phyloP scores from a whole-genome alignment of 768 basidiomycete genomes.

The Termitomyces bulborhizus region DNA sequence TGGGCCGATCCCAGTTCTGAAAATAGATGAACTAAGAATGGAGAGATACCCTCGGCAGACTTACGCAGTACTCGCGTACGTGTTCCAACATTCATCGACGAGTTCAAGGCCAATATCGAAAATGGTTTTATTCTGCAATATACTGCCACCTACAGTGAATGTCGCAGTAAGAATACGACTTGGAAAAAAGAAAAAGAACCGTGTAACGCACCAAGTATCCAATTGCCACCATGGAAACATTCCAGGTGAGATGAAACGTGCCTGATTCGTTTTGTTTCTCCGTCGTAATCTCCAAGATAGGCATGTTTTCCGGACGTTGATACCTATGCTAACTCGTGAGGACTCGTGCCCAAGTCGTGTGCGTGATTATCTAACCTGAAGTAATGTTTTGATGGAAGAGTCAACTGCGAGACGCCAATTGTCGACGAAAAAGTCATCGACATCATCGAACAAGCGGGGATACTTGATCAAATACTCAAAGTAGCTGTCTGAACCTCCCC shows the following conservation, averaged over 20 bases:
- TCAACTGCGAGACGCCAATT: slow-evolving; percentile 69
- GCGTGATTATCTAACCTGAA: slow-evolving; percentile 34
- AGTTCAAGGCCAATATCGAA: slow-evolving; percentile 56
- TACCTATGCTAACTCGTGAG: slow-evolving; percentile 27
- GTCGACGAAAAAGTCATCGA: slow-evolving; percentile 52
- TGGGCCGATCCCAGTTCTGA: slow-evolving; percentile 72
- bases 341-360: neutral
- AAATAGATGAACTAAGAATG: neutral
- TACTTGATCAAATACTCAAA: slow-evolving; percentile 76
- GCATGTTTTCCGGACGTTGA: slow-evolving; percentile 58
- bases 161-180: slow-evolving; percentile 30
- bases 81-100: slow-evolving; percentile 75
- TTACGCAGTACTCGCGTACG: slow-evolving; percentile 65
- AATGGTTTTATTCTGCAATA: slow-evolving; percentile 68
- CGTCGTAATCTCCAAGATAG: slow-evolving; percentile 63
- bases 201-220: slow-evolving; percentile 47
- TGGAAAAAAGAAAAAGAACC: slow-evolving; percentile 30
- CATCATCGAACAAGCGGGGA: slow-evolving; percentile 61
- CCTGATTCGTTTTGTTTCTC: slow-evolving; percentile 28
- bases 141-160: slow-evolving; percentile 44
- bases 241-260: slow-evolving; percentile 70
- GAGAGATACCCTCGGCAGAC: slow-evolving; percentile 10
- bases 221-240: slow-evolving; percentile 74
- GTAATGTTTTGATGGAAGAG: slow-evolving; percentile 57
- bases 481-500: slow-evolving; percentile 70